Evolutionary conservation across 495 filamentous ascomycete genomes (phyloP), one percentile per base, ranked within the genome.

Genomic region (Cairneyella variabilis): DNA sequence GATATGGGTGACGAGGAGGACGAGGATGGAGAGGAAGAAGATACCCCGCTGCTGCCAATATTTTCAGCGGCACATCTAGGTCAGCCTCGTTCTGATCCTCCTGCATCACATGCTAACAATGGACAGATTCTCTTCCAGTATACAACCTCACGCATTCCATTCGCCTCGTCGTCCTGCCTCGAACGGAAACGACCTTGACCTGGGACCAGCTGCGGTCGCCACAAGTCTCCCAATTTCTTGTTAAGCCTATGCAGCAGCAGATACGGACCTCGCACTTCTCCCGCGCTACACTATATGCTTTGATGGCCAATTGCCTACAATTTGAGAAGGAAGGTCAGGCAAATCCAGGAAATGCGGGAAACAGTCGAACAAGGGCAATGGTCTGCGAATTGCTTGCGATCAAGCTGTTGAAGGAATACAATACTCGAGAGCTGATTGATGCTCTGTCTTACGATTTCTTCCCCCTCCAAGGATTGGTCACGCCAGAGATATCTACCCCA

Each of bases 121-220:
- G 22, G 37, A n/a, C 51, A 87, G 85, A 89, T 67, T 68, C 75
- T 5, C 76, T 97, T 4, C 91, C 92, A 1, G 83, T 96, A 48
- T 96, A 96, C 74, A 88, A 86, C 61, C 78, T 93, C 56, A 93
- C 89, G 34, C 91, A 96, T 71, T 79, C 86, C 11, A 91, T 96
- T 45, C 88, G 91, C 50, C 80, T 88, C 17, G 72, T 96, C 37
- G 83, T 97, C 40, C 76, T 86, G 45, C 75, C 87, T 18, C 80
- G 86, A 66, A 92, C 89, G 68, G 91, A 97, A 68, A 96, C 91
- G 3, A 91, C 88, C 0, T 69, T 97, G 46, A 84, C 88, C n/a
- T 97, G 91, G 91, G 91, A 96, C 54, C 92, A 97, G 68, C 73
- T 97, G 55, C 81, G 91, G 44, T 95, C 91, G 9, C 92, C 91